A percentile compares a stretch with the other conserved stretches of the same genome.
These are phyloP conservation scores for Colletotrichum filicis DNA, from an alignment of 2,329 filamentous ascomycete genomes.

Conservation along the genomic window DNA sequence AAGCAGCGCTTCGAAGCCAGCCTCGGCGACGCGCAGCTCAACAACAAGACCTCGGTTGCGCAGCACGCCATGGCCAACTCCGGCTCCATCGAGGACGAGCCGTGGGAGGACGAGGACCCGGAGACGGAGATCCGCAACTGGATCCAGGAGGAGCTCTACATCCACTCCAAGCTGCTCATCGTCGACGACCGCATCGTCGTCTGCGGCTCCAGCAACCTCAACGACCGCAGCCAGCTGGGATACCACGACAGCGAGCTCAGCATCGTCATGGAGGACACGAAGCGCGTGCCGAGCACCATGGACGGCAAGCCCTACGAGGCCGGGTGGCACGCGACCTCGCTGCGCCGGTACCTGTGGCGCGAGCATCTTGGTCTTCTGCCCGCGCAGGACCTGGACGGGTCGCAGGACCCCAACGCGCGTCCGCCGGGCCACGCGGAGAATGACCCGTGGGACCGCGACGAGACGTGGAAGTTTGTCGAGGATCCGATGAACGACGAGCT, in stretches of 20 bases:
- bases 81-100: conserved; percentile 72
- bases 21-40: conserved; percentile 48
- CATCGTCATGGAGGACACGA: conserved; percentile 88
- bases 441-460: conserved; percentile 68
- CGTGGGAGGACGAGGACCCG: conserved; percentile 77
- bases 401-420: conserved; percentile 76
- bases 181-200: conserved; percentile 88
- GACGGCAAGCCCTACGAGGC: conserved; percentile 80
- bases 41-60: conserved; percentile 64
- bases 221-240: conserved; percentile 89
- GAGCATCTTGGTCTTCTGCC: conserved; percentile 88
- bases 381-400: conserved; percentile 76
- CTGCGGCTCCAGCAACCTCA: conserved; percentile 90
- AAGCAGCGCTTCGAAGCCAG: conserved; percentile 65
- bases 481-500: conserved; percentile 77
- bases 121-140: conserved; percentile 87
- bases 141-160: conserved; percentile 95
- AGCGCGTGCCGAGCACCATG: conserved; percentile 78
- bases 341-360: conserved; percentile 86
- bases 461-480: conserved; percentile 72
- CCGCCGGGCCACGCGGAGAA: conserved; percentile 77
- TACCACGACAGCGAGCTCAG: conserved; percentile 92
- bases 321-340: conserved; percentile 82
- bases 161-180: conserved; percentile 92
- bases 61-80: conserved; percentile 82